phyloP scores from a whole-genome alignment of 495 filamentous ascomycete genomes.

The Pyronema domesticum region DNA sequence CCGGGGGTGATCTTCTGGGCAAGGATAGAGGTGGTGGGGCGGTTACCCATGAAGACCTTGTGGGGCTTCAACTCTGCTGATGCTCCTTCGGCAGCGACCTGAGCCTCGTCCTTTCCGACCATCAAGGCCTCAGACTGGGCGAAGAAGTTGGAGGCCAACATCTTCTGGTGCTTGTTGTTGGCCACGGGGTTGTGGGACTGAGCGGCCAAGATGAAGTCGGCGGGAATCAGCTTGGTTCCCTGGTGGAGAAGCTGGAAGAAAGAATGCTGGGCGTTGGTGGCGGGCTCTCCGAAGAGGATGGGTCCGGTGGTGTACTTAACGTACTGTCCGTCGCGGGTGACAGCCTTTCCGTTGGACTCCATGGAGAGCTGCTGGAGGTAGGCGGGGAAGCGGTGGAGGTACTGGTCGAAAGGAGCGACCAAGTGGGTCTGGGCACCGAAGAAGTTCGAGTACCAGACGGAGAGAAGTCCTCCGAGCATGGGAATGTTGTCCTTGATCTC shows the following conservation, averaged over 20 bases:
- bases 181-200: conserved; percentile 93
- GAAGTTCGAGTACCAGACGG: conserved; percentile 98
- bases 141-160: conserved; percentile 97
- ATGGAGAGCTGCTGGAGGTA: conserved; percentile 98
- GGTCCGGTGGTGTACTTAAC: conserved; percentile 94
- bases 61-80: conserved; percentile 75
- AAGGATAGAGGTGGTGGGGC: conserved; percentile 86
- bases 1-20: conserved; percentile 87
- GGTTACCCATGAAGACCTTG: conserved; percentile 97
- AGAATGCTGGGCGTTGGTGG: conserved; percentile 98
- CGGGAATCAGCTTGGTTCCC: conserved; percentile 94
- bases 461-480: conserved; percentile 73
- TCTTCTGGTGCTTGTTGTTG: conserved; percentile 85
- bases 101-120: conserved; percentile 85
- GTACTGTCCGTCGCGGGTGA: conserved; percentile 74
- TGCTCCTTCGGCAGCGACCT: conserved; percentile 79
- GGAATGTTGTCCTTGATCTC: conserved; percentile 93
- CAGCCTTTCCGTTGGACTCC: conserved; percentile 98
- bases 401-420: conserved; percentile 95
- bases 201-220: conserved; percentile 91
- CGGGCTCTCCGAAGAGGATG: conserved; percentile 92
- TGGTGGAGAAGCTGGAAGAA: conserved; percentile 99
- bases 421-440: conserved; percentile 95
- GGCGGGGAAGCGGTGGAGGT: conserved; percentile 94
- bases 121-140: conserved; percentile 95